Evolutionary conservation across 2,329 filamentous ascomycete species (phyloP), one percentile per base, ranked within the genome.

Genomic region (Phialophora expanda): DNA sequence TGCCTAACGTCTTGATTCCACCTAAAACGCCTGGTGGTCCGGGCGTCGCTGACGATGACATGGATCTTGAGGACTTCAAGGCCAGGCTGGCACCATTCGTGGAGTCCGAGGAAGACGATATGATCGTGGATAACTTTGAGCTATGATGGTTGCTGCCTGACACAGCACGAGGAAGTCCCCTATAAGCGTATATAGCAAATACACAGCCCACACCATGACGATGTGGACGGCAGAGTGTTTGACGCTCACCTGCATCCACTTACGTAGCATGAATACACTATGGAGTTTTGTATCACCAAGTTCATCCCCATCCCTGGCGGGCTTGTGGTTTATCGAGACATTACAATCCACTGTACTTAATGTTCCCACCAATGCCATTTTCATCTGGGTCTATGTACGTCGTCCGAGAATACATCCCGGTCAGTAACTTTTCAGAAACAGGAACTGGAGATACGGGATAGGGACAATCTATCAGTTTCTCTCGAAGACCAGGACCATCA

Each of bases 1-100:
- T 95, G 0, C 83, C 85, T 56, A 84, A 84, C 64, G 87, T 97
- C 0, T 79, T 96, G 64, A 87, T 97, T 69, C 93, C 93, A 50
- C 91, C 92, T 1, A 87, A 86, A 78, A 83, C 83, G 67, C 74
- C 81, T 14, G 78, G 78, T 66, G 74, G 74, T 14, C 46, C 65
- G 2, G 77, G 77, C 56, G 75, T 74, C 0, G 74, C 73, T 58
- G 75, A 76, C 51, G 70, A 76, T 30, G 76, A 79, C 46, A 75
- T 76, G 22, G 83, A 86, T 73, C 79, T 90, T 66, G 85, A 88
- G 69, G 87, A 89, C 32, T 79, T 90, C 60, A 86, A 85, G 76
- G 83, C 84, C 73, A 80, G 86, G 30, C 73, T 86, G 24, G 78
- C 78, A 67, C 82, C 81, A 2, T 81, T 77, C 54, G 76, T 85